phyloP scores from a whole-genome alignment of 495 filamentous ascomycete genomes.

The Tuber umbilicatum region DNA sequence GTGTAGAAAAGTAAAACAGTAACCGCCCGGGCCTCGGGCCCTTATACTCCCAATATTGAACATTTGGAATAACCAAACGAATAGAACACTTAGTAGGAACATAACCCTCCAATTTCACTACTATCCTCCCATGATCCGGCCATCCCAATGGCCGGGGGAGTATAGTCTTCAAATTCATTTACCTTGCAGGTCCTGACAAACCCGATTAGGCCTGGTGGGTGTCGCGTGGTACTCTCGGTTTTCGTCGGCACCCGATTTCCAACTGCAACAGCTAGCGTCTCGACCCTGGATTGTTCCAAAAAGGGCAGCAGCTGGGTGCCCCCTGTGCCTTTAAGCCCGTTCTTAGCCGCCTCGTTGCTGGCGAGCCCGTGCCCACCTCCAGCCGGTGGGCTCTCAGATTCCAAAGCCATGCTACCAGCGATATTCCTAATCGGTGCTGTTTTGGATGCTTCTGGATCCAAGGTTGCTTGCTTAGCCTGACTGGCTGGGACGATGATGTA shows the following conservation, averaged over 20 bases:
- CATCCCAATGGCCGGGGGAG: conserved; percentile 31
- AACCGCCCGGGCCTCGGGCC: background rate
- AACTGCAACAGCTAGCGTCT: conserved; percentile 87
- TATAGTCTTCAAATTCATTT: conserved; percentile 38
- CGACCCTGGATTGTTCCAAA: conserved; percentile 87
- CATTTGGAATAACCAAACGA: background rate
- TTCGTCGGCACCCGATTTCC: conserved; percentile 44
- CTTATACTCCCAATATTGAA: background rate
- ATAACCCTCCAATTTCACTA: conserved; percentile 38
- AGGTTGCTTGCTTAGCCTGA: background rate
- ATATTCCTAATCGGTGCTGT: conserved; percentile 19
- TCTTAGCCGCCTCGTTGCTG: conserved; percentile 42
- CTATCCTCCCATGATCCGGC: conserved; percentile 36
- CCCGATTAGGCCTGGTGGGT: conserved; percentile 15
- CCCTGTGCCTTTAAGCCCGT: conserved; percentile 78
- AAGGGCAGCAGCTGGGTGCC: conserved; percentile 91
- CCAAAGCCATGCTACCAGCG: conserved; percentile 14
- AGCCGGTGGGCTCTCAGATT: conserved; percentile 15
- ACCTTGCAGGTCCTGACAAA: conserved; percentile 38
- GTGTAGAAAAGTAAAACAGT: background rate
- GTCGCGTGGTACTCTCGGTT: conserved; percentile 20
- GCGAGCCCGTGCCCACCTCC: conserved; percentile 31
- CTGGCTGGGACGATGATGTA: conserved; percentile 76
- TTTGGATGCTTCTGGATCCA: background rate
- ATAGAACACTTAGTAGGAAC: conserved; percentile 25